Conservation (phyloP, 495 filamentous ascomycete species). For the Neurospora africana region DNA sequence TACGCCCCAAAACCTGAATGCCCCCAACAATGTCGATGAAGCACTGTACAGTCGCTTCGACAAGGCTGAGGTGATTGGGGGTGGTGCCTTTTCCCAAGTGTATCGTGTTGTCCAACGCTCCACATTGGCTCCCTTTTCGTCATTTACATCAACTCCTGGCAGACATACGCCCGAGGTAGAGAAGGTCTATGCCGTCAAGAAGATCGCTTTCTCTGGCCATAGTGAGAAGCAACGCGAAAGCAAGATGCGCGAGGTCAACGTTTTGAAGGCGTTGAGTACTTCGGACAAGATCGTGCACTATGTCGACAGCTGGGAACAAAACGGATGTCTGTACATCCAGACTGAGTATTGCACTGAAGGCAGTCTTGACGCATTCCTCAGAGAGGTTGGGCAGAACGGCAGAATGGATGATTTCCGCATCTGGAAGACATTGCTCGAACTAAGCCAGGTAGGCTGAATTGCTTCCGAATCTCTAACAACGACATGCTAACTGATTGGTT, state of each 20-base stretch:
- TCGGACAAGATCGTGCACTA: slow-evolving; percentile 77
- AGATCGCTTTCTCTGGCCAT: slow-evolving; percentile 65
- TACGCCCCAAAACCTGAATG: slow-evolving; percentile 44
- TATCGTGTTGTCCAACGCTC: slow-evolving; percentile 55
- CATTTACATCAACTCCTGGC: slow-evolving; percentile 19
- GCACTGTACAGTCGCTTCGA: slow-evolving; percentile 61
- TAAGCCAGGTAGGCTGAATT: slow-evolving; percentile 54
- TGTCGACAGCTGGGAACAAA: slow-evolving; percentile 75
- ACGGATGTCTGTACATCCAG: slow-evolving; percentile 79
- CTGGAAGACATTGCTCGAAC: slow-evolving; percentile 90
- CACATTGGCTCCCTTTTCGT: slow-evolving; percentile 15
- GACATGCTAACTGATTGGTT: slow-evolving; percentile 24
- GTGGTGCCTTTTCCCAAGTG: slow-evolving; percentile 86
- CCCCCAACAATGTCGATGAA: slow-evolving; percentile 58
- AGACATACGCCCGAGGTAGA: slow-evolving; percentile 27
- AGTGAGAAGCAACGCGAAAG: slow-evolving; percentile 64
- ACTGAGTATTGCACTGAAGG: slow-evolving; percentile 94
- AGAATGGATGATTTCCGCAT: slow-evolving; percentile 93
- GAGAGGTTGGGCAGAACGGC: slow-evolving; percentile 65
- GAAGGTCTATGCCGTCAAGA: slow-evolving; percentile 84
- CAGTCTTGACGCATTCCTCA: slow-evolving; percentile 72
- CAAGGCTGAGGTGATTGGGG: slow-evolving; percentile 64
- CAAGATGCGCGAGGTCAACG: slow-evolving; percentile 69
- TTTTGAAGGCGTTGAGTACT: slow-evolving; percentile 58
- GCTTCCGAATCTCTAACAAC: not conserved